Base-by-base conservation (phyloP, 495 filamentous ascomycete genomes). In the Diplogelasinospora grovesii region DNA sequence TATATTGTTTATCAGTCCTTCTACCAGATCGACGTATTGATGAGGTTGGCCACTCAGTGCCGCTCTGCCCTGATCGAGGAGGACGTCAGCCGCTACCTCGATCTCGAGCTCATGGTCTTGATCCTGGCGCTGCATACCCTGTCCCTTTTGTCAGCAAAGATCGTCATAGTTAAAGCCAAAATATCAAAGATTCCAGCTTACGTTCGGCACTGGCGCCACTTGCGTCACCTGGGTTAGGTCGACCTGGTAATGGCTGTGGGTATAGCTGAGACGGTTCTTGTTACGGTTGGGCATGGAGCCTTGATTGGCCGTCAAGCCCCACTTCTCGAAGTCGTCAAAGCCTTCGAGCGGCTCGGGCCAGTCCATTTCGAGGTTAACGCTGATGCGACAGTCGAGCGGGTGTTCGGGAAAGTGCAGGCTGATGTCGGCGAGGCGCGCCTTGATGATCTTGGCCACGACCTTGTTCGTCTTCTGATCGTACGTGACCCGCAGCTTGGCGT, bases 101-200 rank as follows among this genome's bases (percentile, higher is more conserved):
- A 96, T 71, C 54, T 96, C 89, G 7, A 95, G 74, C 57, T 96
- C 89, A 55, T 94, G 87, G 41, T 87, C 82, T 48, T 89, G 90
- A 8, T 83, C 50, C 52, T 35, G 60, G 49, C 54, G 74, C 65
- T 44, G 57, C n/a, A 38, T 27, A 25, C 70, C 73, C 48, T 57
- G 30, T 32, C 9, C 24, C 6, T 15, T 11, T 8, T 7, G 42
- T 49, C 18, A 42, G 47, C 20, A 16, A 29, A 32, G 9, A 22
- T 18, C 39, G 3, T 13, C 9, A 18, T 5, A 19, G 11, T 24
- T 4, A 27, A 13, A 3, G 20, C 4, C 18, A 8, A 11, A 3
- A 20, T 20, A 10, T 1, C n/a, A 10, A 22, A 19, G 19, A 22
- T 40, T 8, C 21, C 36, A 38, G 72, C 74, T 64, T 65, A 86